A percentile compares a stretch with the other conserved stretches of the same genome.
Evolutionary conservation across 2,329 filamentous ascomycete species (phyloP).

Genomic region (Diaporthe sp.): DNA sequence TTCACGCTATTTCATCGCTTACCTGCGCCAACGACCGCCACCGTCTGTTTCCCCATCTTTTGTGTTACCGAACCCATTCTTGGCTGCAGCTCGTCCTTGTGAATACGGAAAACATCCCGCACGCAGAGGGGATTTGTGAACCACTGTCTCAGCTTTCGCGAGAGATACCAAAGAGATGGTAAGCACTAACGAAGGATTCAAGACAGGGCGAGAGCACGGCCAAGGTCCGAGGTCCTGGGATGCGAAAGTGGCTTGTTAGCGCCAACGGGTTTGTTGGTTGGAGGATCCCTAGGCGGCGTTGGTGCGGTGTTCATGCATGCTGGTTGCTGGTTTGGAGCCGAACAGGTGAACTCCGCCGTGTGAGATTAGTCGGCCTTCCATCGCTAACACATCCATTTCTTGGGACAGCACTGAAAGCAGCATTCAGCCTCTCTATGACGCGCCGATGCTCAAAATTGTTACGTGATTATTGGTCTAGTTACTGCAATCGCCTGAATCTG

Average conservation of each 20-base stretch:
- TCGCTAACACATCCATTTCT: background rate
- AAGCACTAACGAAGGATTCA: background rate
- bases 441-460: no score
- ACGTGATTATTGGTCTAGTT: no score
- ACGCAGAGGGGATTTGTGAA: background rate
- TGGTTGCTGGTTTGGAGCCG: background rate
- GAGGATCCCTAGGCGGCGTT: background rate
- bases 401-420: no score
- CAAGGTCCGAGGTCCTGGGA: background rate
- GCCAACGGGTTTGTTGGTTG: conserved; percentile 12
- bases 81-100: background rate
- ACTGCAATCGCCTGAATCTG: no score
- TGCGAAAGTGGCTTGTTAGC: background rate
- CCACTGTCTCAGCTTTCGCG: background rate
- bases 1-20: background rate
- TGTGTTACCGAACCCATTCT: conserved; percentile 10
- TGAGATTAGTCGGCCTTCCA: background rate
- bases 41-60: conserved; percentile 30
- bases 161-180: background rate
- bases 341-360: background rate
- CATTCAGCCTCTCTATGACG: no score
- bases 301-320: no score
- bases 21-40: conserved; percentile 38
- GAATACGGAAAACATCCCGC: background rate
- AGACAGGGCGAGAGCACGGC: no score